Evolutionary conservation across 108 stramenopile species (phyloP).

Genomic region (Ochromonas danica): DNA sequence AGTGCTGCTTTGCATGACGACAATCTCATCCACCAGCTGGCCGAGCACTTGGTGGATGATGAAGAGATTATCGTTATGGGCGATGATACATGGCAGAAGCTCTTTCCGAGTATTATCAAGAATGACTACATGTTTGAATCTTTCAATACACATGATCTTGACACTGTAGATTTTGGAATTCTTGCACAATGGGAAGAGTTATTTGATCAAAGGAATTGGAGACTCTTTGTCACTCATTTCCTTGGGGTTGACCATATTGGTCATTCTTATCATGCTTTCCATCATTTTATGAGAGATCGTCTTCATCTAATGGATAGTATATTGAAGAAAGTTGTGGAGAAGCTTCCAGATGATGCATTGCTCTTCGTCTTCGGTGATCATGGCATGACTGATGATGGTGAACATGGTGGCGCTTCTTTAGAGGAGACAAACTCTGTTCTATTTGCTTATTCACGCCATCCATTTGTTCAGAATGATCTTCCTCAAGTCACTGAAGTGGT

Average conservation of each 20-base stretch:
- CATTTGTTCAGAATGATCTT: constrained; percentile 44
- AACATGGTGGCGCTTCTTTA: constrained; percentile 93
- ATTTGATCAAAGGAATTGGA: constrained; percentile 44
- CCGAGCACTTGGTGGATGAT: constrained; percentile 1
- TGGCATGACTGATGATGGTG: constrained; percentile 97
- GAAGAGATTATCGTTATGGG: constrained; percentile 78
- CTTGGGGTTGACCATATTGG: constrained; percentile 95
- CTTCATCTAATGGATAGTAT: constrained; percentile 81
- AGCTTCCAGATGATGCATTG: constrained; percentile 52
- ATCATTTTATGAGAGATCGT: constrained; percentile 70
- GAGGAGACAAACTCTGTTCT: constrained; percentile 89
- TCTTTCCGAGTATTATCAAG: constrained; percentile 83
- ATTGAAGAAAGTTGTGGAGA: constrained; percentile 59
- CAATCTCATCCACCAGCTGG: constrained; percentile 52
- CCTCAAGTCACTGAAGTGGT: not conserved
- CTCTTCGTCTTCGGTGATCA: constrained; percentile 82
- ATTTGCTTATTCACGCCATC: constrained; percentile 65
- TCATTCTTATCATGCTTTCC: constrained; percentile 86
- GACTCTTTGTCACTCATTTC: constrained; percentile 78
- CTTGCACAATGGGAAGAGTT: constrained; percentile 12
- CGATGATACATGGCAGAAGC: constrained; percentile 93
- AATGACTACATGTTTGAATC: constrained; percentile 80
- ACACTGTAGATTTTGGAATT: constrained; percentile 93
- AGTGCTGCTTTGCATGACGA: constrained; percentile 58
- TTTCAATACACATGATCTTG: constrained; percentile 93